Evolutionary conservation across 208 protist species (phyloP).

Genomic region (Trypanosoma melophagium): DNA sequence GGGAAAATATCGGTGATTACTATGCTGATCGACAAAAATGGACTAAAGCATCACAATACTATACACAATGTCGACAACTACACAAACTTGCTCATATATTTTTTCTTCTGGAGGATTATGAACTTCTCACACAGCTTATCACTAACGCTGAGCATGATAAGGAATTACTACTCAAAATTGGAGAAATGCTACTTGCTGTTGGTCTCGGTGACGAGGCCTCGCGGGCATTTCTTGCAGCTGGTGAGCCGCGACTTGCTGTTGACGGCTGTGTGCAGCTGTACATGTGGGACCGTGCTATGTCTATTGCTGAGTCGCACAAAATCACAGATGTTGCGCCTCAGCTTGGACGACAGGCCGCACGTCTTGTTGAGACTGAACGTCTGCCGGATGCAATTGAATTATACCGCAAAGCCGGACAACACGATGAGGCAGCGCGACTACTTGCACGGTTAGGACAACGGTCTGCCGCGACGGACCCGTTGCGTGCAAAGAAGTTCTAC

Average conservation of each 20-base stretch:
- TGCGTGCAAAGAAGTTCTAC: constrained; percentile 95
- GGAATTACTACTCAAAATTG: constrained; percentile 85
- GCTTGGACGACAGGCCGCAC: constrained; percentile 87
- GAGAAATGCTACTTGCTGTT: constrained; percentile 89
- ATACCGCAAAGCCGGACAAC: constrained; percentile 94
- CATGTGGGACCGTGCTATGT: constrained; percentile 90
- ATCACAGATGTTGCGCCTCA: constrained; percentile 87
- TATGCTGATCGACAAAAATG: constrained; percentile 95
- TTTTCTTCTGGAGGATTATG: constrained; percentile 93
- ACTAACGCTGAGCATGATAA: constrained; percentile 86
- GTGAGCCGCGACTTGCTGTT: constrained; percentile 89
- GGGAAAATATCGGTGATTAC: constrained; percentile 95
- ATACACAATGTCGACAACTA: constrained; percentile 90
- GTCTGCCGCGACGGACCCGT: constrained; percentile 69
- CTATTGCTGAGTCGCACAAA: constrained; percentile 91
- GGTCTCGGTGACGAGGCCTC: constrained; percentile 90
- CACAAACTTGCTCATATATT: constrained; percentile 89
- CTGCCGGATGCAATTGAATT: constrained; percentile 95
- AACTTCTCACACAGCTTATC: constrained; percentile 88
- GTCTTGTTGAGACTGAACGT: constrained; percentile 88
- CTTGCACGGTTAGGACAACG: constrained; percentile 85
- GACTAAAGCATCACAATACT: constrained; percentile 95
- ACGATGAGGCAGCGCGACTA: constrained; percentile 93
- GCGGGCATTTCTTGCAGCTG: constrained; percentile 86
- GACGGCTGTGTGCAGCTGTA: constrained; percentile 94